Evolutionary conservation across 495 filamentous ascomycete genomes (phyloP).

Genomic region (Hyaloscypha variabilis): DNA sequence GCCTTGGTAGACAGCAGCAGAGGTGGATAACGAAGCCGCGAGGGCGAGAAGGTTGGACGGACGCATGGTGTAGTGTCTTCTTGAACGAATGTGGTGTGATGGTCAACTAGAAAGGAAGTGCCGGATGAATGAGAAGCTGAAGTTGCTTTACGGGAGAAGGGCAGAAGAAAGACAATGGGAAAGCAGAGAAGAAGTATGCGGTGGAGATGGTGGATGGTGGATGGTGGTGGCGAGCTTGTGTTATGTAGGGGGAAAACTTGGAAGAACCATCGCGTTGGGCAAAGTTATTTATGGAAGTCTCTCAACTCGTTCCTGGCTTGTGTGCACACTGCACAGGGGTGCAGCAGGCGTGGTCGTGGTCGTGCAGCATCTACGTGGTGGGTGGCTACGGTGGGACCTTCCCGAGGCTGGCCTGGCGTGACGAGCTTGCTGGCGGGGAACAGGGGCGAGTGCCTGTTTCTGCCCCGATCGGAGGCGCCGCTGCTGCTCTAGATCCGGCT

Average conservation of each 20-base stretch:
- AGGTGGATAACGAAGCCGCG: slow-evolving; percentile 28
- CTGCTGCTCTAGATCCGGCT: background rate
- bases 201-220: background rate
- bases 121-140: too few species aligned
- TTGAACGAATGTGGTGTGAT: too few species aligned
- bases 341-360: too few species aligned
- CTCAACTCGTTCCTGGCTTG: too few species aligned
- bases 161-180: background rate
- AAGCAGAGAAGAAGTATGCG: background rate
- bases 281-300: background rate
- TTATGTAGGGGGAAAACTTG: background rate
- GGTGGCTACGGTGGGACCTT: too few species aligned
- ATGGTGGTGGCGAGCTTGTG: background rate
- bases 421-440: background rate
- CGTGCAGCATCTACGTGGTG: too few species aligned
- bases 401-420: too few species aligned
- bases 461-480: background rate
- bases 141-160: too few species aligned
- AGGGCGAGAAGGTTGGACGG: slow-evolving; percentile 29
- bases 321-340: background rate
- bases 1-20: slow-evolving; percentile 56
- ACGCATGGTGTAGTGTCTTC: slow-evolving; percentile 23
- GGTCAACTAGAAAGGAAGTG: too few species aligned
- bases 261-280: background rate
- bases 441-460: background rate